Base-by-base conservation (phyloP, 2,329 filamentous ascomycete genomes). In the Paracoccidioides brasiliensis region DNA sequence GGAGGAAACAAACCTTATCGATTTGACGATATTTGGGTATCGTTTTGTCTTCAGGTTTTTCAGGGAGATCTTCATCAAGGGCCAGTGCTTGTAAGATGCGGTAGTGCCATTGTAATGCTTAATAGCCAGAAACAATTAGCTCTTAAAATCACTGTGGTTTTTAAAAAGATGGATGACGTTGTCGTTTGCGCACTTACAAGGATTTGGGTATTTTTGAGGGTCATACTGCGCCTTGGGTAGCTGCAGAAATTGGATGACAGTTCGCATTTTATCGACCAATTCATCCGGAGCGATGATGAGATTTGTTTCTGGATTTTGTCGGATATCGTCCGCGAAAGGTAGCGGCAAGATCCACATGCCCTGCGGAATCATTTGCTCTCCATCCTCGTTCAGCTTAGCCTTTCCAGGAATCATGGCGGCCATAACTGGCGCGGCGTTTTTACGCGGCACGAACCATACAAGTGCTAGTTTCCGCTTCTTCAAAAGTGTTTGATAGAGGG, bases 101-200 rank as follows among this genome's bases (percentile, higher is more conserved):
- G 75, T 97, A 98, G 73, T 97, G 93, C 90, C 91, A 98, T 72
- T 98, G 93, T 30, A 98, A 76, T 7, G 87, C 80, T 66, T 52
- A 53, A 56, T 43, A 6, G 37, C 15, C n/a, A 10, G 5, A 12
- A 51, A 42, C 15, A 14, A 28, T 61, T 51, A 60, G 46, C 37
- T 56, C 7, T 7, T 42, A 22, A 15, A 43, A 22, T 14, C 10
- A 30, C 14, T 30, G 37, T 28, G n/a, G 30, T 22, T 44, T 22
- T 22, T 12, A 37, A 5, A 5, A 10, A 41, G 9, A 37, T 30
- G 5, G 12, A 14, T 5, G 4, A 30, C 12, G n/a, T 41, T 38
- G 45, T 14, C 1, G 30, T 35, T 5, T 32, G 48, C 28, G 41
- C n/a, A 60, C 71, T 59, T 63, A 73, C 73, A 67, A 8, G 90